Evolutionary conservation across 108 stramenopile genomes (phyloP), one percentile per base, ranked within the genome.

Genomic region (Pseudonitzschia delicatissima): DNA sequence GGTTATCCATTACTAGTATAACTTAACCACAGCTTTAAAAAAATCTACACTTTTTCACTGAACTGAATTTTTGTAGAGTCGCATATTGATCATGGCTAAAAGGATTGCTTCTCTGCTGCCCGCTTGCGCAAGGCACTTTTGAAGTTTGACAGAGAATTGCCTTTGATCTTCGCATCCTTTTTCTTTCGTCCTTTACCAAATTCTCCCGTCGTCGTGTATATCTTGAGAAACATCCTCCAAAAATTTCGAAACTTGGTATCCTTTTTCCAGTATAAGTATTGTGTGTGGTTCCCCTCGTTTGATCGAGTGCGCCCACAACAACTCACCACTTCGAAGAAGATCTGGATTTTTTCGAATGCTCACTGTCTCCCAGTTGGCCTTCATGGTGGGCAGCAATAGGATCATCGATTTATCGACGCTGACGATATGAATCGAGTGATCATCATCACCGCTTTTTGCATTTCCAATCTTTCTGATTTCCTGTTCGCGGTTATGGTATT

Each of bases 261-360:
- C 18, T 40, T 61, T 42, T 61, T 61, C 39, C 36, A 61, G 20
- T 40, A 40, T 2, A 40, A 26, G 21, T 40, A 61, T 37, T 12
- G 11, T 42, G 28, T 40, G 33, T 61, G 25, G 25, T 61, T 32
- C 15, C 60, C 39, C n/a, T 12, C 60, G 35, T 61, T 35, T n/a
- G 26, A 61, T 61, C 25, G 60, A 61, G 21, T 61, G 60, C 2
- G 36, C 60, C 60, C 60, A 61, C 6, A 61, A 20, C 13, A 61
- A 5, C 5, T 40, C 37, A 6, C 32, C 20, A 26, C 20, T 39
- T 2, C 2, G 11, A 13, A 55, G 31, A n/a, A 55, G 4, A n/a
- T 55, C 53, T 0, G 53, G 53, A 33, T 55, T 32, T 55, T 55
- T 55, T 27, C 0, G 0, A 7, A 55, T 3, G 5, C n/a, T 44